Evolutionary conservation across 441 rosid genomes (phyloP).

Genomic region (Macaranga tanarius): DNA sequence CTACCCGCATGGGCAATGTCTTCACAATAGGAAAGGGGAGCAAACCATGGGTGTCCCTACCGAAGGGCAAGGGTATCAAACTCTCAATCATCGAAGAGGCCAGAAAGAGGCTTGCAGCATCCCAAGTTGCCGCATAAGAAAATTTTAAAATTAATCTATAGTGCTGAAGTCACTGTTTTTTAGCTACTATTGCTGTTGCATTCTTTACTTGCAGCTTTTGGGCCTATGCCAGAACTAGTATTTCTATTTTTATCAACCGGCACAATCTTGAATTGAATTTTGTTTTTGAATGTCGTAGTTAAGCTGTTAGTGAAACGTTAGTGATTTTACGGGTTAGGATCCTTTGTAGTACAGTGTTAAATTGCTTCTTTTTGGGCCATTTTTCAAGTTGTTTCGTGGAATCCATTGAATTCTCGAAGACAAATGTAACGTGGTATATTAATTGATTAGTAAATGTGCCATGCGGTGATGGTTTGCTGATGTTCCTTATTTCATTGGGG

Average conservation of each 20-base stretch:
- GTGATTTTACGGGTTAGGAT: no score
- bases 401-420: no score
- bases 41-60: constrained; percentile 84
- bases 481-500: no score
- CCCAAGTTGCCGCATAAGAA: neutral
- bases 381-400: no score
- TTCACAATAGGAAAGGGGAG: constrained; percentile 71
- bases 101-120: constrained; percentile 46
- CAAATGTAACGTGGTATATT: no score
- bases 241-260: neutral
- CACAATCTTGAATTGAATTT: neutral
- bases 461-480: no score
- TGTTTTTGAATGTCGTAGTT: neutral
- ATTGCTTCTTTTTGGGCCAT: no score
- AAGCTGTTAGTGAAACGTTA: no score
- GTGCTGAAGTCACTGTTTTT: neutral
- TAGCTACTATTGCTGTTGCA: neutral
- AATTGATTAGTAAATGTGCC: no score
- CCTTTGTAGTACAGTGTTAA: no score
- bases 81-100: constrained; percentile 70
- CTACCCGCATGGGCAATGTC: constrained; percentile 72
- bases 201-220: neutral
- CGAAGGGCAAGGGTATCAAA: constrained; percentile 77
- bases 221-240: neutral
- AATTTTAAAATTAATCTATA: neutral